Base-by-base conservation (phyloP, 2,329 filamentous ascomycete genomes). In the Fusarium tuaranense region DNA sequence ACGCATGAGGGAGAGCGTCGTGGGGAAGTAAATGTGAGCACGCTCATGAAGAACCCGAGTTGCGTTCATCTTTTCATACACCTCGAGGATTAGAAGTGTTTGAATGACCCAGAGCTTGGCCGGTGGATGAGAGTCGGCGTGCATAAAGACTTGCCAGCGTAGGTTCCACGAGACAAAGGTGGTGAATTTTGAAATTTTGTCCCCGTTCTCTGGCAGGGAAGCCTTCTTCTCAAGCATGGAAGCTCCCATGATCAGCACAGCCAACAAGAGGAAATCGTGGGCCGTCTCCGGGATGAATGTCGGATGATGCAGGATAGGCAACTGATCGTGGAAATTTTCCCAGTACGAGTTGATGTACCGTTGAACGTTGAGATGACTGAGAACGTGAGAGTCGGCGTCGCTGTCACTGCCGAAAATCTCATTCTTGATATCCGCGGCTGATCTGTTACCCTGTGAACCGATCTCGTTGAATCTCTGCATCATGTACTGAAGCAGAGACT, bases 11-110 rank as follows among this genome's bases (percentile, higher is more conserved):
- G 78, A 79, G 0, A 79, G 57, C 1, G 78, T 79, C 2, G 78
- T 79, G 0, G 78, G 78, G 46, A 79, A 79, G 41, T 79, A 79
- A n/a, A 79, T 79, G 36, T 79, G 78, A n/a, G 78, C 75, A 18
- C 78, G 72, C 27, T 79, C 78, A 30, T 79, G 78, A 16, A 79
- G 78, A 25, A 78, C 74, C 8, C 78, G 60, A 1, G 78, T 79
- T 9, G 78, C 78, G 20, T 79, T 79, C 66, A 79, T 66, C 61
- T 79, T 79, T 44, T 79, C 78, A 25, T 79, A 79, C 0, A 79
- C 76, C 27, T 79, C 78, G 1, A 79, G 51, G 13, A 79, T 75
- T 6, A 79, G 67, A 2, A 79, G 68, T 10, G 78, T 78, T 20
- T 79, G 78, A 4, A 79, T 79, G 7, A 79, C 78, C 78, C 78